Evolutionary conservation across 306 rosid genomes (phyloP).

Genomic region (Corylus heterophylla): DNA sequence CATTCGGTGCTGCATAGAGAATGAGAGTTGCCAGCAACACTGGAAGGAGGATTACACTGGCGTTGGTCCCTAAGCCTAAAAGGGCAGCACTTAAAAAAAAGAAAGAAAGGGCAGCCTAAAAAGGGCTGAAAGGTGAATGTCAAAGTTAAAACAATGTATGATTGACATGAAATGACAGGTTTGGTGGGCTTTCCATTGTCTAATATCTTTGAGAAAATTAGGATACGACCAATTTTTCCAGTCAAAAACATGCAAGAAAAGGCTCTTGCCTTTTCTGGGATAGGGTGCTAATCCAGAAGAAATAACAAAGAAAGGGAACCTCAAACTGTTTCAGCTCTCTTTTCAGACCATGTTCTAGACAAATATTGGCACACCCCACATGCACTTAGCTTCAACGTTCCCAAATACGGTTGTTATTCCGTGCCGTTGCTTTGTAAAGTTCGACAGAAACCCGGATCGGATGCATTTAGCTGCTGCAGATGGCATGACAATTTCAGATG

Average conservation of each 20-base stretch:
- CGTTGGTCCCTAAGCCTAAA: conserved; percentile 39
- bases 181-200: conserved; percentile 54
- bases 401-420: background rate
- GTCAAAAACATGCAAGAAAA: conserved; percentile 56
- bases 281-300: conserved; percentile 22
- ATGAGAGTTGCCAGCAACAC: conserved; percentile 28
- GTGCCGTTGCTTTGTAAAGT: background rate
- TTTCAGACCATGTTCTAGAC: background rate
- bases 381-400: background rate
- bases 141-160: conserved; percentile 44
- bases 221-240: conserved; percentile 45
- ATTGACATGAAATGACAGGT: conserved; percentile 59
- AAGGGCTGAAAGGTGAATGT: conserved; percentile 85
- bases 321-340: background rate
- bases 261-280: conserved; percentile 47
- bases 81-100: conserved; percentile 43
- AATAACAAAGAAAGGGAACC: background rate
- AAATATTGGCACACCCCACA: background rate
- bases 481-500: too few relatives aligned
- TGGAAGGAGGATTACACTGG: conserved; percentile 27
- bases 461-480: too few relatives aligned
- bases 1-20: background rate
- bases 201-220: conserved; percentile 27
- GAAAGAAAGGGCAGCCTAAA: conserved; percentile 52
- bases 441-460: too few relatives aligned